Base-by-base conservation (phyloP, 169 alveolate species). In the Eimeria praecox region DNA sequence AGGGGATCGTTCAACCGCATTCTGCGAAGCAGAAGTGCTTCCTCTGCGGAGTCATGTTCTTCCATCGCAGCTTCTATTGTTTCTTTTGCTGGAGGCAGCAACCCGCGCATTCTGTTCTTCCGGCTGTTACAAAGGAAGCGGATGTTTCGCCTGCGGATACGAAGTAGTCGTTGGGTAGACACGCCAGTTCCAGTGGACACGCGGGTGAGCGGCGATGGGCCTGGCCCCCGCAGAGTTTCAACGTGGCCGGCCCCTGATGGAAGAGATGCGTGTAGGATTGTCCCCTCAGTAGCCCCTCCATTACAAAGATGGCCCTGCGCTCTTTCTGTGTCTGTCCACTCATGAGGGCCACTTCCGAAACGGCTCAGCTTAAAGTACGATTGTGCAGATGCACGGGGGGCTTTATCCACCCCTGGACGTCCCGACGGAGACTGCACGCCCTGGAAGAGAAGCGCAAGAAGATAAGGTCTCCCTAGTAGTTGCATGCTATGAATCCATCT, bases 121-220 rank as follows among this genome's bases (percentile, higher is more conserved):
- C 94, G 94, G 94, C 94, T 69, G 33, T 64, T 35, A 44, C 94
- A 64, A 30, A 89, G 94, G 86, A 64, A 69, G 33, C 87, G 94
- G 27, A 64, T 64, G 64, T 44, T 64, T 16, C 87, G 54, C 73
- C 86, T 46, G 75, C 86, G 94, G 86, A 69, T 44, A 54, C 94
- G 87, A 42, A 46, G 87, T 38, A 64, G 54, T 75, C 86, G 87
- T 5, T 44, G 38, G 40, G 87, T 27, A 52, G 40, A 20, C 46
- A 89, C 0, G 18, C 78, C 73, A 54, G 8, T 33, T 9, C 38
- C 77, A 10, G 91, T 83, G 69, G 56, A 30, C 49, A 83, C 77
- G 66, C 88, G 64, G 35, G 40, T 42, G 42, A 52, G 52, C 66
- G 77, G 91, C 33, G 75, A 83, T 8, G 77, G 54, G 20, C 6